These are phyloP conservation scores for Xylaria sp. DNA, from an alignment of 2,329 filamentous ascomycete species.

Conservation along the genomic window DNA sequence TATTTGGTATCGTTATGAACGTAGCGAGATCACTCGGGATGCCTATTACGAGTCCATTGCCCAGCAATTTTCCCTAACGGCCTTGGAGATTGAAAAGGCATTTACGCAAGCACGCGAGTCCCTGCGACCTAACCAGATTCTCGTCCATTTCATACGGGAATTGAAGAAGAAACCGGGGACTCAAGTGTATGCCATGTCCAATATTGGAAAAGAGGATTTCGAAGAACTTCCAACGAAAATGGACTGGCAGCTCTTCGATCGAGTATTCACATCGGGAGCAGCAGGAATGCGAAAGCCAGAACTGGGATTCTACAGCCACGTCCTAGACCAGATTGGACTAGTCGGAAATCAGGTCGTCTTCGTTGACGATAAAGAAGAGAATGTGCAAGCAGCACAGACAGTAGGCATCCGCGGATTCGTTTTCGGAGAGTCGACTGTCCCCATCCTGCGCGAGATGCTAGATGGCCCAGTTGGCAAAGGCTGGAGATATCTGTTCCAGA, in stretches of 20 bases:
- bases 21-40: conserved; percentile 32
- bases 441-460: conserved; percentile 1
- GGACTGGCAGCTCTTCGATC: conserved; percentile 40
- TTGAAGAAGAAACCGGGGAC: conserved; percentile 20
- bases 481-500: conserved; percentile 13
- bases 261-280: conserved; percentile 38
- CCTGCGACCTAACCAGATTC: conserved; percentile 27
- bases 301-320: conserved; percentile 36
- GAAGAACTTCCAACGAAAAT: conserved; percentile 28
- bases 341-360: conserved; percentile 7
- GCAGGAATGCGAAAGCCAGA: conserved; percentile 41
- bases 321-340: conserved; percentile 29
- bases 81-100: conserved; percentile 31
- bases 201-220: conserved; percentile 35
- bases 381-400: conserved; percentile 13
- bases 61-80: conserved; percentile 29
- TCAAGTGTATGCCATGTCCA: conserved; percentile 38
- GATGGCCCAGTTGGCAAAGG: conserved; percentile 10
- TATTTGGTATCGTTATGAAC: conserved; percentile 35
- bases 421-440: conserved; percentile 9
- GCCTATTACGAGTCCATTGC: conserved; percentile 28
- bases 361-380: conserved; percentile 18
- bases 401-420: conserved; percentile 34
- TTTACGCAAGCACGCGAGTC: conserved; percentile 35
- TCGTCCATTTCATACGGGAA: conserved; percentile 28